These are phyloP conservation scores for Lyophyllum atratum DNA, from an alignment of 768 basidiomycete species.

Conservation along the genomic window DNA sequence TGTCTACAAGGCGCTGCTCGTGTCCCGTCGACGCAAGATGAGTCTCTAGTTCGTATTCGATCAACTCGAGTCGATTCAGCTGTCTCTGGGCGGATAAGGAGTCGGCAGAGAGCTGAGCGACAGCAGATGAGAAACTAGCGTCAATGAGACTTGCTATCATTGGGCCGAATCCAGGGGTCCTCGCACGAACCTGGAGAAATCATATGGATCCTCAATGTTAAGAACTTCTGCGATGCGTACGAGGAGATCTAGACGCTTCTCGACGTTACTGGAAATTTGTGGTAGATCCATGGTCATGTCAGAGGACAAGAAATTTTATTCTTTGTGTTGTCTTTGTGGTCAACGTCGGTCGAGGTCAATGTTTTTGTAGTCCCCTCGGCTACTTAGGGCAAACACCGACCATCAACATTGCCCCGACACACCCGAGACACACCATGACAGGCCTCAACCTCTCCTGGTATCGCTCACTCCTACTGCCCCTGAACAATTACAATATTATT, in stretches of 20 bases:
- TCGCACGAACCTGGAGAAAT: slow-evolving; percentile 8
- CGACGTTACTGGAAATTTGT: background rate
- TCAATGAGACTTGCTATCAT: too few relatives aligned
- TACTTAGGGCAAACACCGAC: too few relatives aligned
- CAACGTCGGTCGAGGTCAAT: too few relatives aligned
- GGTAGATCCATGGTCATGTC: background rate
- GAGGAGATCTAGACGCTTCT: slow-evolving; percentile 2
- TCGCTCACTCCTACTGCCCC: too few relatives aligned
- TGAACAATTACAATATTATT: too few relatives aligned
- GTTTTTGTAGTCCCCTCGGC: too few relatives aligned
- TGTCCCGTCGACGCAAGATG: slow-evolving; percentile 35
- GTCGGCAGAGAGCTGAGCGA: slow-evolving; percentile 33
- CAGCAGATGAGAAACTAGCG: slow-evolving; percentile 39
- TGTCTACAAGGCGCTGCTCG: slow-evolving; percentile 37
- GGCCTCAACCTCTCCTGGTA: too few relatives aligned
- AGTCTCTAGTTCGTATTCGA: slow-evolving; percentile 37
- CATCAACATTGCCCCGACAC: too few relatives aligned
- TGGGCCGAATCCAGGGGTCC: too few relatives aligned
- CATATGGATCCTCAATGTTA: slow-evolving; percentile 2
- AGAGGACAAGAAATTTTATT: too few relatives aligned
- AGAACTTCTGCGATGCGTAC: background rate
- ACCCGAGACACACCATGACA: too few relatives aligned
- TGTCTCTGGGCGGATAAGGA: slow-evolving; percentile 32
- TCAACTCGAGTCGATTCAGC: slow-evolving; percentile 30
- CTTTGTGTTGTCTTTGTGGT: too few relatives aligned